These are phyloP conservation scores for Candida nitratophila DNA, from an alignment of 805 yeast species.

Conservation along the genomic window DNA sequence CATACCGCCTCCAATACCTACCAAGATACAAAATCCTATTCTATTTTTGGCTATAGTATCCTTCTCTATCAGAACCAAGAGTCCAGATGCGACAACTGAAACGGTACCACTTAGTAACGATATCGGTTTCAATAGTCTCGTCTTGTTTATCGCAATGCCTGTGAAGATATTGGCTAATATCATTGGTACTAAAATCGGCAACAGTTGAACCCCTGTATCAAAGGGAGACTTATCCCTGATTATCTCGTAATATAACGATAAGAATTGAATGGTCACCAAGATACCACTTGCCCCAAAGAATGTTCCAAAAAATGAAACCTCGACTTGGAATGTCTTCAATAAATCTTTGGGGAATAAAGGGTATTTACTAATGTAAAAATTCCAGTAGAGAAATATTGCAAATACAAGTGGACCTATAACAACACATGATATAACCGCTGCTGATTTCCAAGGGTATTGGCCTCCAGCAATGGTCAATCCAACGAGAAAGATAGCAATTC, in stretches of 20 bases:
- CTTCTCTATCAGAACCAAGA: too few species aligned
- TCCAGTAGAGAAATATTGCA: slow-evolving; percentile 31
- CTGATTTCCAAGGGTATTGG: slow-evolving; percentile 46
- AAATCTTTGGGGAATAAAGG: slow-evolving; percentile 42
- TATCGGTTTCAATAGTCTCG: slow-evolving; percentile 36
- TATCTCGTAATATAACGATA: too few species aligned
- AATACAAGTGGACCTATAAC: slow-evolving; percentile 36
- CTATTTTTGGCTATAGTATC: too few species aligned
- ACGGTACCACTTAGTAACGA: too few species aligned
- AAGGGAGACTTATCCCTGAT: slow-evolving; percentile 36
- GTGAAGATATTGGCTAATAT: slow-evolving; percentile 30
- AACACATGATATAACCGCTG: slow-evolving; percentile 41
- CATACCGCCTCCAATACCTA: too few species aligned
- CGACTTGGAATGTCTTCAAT: too few species aligned
- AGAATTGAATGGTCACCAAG: too few species aligned
- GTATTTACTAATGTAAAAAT: slow-evolving; percentile 32
- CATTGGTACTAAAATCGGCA: slow-evolving; percentile 37
- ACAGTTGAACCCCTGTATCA: slow-evolving; percentile 37
- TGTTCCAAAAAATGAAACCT: too few species aligned
- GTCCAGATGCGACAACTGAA: too few species aligned
- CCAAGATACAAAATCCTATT: too few species aligned
- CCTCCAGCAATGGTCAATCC: slow-evolving; percentile 53
- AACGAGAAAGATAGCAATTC: slow-evolving; percentile 39
- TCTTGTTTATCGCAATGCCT: slow-evolving; percentile 32
- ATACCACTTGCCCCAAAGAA: too few species aligned